These are phyloP conservation scores for Mariannaea sp. DNA, from an alignment of 2,329 filamentous ascomycete species.

Conservation along the genomic window DNA sequence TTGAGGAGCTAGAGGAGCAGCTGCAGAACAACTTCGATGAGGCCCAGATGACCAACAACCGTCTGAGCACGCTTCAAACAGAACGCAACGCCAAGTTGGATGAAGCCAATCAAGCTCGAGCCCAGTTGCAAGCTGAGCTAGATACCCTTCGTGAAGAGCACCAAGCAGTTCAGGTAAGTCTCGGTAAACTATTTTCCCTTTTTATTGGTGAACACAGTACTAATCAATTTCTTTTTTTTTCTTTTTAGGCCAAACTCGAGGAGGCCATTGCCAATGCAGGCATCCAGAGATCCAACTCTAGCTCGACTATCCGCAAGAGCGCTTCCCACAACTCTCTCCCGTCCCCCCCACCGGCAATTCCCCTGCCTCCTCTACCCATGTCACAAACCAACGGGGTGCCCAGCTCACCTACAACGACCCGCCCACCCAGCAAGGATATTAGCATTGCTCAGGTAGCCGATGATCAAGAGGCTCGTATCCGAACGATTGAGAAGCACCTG, in stretches of 20 bases:
- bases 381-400: constrained; percentile 50
- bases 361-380: constrained; percentile 86
- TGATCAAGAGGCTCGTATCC: constrained; percentile 93
- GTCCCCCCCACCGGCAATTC: constrained; percentile 92
- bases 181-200: neutral
- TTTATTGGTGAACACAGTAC: too few relatives aligned
- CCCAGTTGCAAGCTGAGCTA: constrained; percentile 69
- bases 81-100: constrained; percentile 78
- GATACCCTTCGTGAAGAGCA: constrained; percentile 72
- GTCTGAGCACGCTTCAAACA: constrained; percentile 79
- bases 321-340: constrained; percentile 81
- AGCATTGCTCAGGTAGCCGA: constrained; percentile 80
- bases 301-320: constrained; percentile 81
- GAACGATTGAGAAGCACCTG: constrained; percentile 95
- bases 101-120: constrained; percentile 71
- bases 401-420: constrained; percentile 60
- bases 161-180: constrained; percentile 73
- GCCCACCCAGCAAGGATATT: constrained; percentile 80
- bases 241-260: constrained; percentile 64
- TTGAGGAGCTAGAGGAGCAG: constrained; percentile 96
- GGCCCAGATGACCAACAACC: constrained; percentile 82
- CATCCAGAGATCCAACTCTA: constrained; percentile 64
- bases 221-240: too few relatives aligned
- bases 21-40: constrained; percentile 94
- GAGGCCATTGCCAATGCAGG: constrained; percentile 50